phyloP scores from a whole-genome alignment of 768 basidiomycete genomes.

The Daedalea quercina region DNA sequence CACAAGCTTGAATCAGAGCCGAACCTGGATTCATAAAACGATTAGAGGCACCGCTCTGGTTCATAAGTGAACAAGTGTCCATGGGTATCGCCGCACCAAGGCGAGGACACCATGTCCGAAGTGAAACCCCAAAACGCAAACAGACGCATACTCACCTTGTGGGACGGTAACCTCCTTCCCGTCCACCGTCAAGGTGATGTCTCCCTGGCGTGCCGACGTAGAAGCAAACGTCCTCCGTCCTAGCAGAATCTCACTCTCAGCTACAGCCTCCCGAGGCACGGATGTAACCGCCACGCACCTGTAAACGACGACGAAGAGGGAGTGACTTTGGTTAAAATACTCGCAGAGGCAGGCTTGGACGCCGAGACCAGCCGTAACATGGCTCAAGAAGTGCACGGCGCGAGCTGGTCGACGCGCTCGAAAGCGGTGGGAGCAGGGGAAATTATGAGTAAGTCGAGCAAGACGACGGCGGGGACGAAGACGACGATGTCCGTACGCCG shows the following conservation, averaged over 20 bases:
- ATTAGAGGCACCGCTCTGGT: no score
- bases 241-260: slow-evolving; percentile 16
- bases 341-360: slow-evolving; percentile 46
- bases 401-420: slow-evolving; percentile 13
- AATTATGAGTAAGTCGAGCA: slow-evolving; percentile 17
- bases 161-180: slow-evolving; percentile 97
- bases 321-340: slow-evolving; percentile 62
- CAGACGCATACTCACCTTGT: slow-evolving; percentile 56
- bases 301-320: slow-evolving; percentile 30
- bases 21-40: slow-evolving; percentile 48
- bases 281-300: slow-evolving; percentile 20
- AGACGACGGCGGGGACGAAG: slow-evolving; percentile 4
- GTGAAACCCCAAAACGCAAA: no score
- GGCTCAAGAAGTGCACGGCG: slow-evolving; percentile 9
- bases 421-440: slow-evolving; percentile 11
- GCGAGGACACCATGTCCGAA: no score
- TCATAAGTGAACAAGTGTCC: no score
- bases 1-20: slow-evolving; percentile 95
- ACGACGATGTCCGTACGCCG: slow-evolving; percentile 14
- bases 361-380: slow-evolving; percentile 72
- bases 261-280: background rate
- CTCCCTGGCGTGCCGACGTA: slow-evolving; percentile 57
- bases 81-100: no score
- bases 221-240: slow-evolving; percentile 61
- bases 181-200: slow-evolving; percentile 91